Conservation (phyloP, 176 grass and related monocot species). For the Canna indica region DNA sequence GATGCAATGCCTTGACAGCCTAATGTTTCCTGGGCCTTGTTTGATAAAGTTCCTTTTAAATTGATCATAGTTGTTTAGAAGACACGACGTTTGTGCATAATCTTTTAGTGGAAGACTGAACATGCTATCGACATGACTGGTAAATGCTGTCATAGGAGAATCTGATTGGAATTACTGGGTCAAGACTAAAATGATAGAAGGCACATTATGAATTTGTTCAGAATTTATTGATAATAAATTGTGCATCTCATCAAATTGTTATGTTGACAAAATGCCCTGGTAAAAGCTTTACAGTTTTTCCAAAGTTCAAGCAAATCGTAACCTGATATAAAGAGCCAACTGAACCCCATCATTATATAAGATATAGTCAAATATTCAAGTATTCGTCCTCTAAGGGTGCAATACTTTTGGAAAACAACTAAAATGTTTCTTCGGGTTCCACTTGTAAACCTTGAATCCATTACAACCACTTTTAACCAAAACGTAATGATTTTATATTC, state of each 20-base stretch:
- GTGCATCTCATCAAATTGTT: background rate
- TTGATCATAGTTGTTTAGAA: no score
- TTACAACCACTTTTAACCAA: background rate
- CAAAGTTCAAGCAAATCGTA: background rate
- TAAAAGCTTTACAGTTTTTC: background rate
- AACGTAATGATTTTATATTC: background rate
- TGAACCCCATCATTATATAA: background rate
- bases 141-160: background rate
- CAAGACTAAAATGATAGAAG: background rate
- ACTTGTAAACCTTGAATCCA: background rate
- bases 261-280: background rate
- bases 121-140: background rate
- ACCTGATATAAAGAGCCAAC: background rate
- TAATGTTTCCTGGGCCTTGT: no score
- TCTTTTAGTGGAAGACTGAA: background rate
- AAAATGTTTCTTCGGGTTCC: background rate
- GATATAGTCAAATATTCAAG: background rate
- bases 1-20: background rate
- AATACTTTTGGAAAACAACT: background rate
- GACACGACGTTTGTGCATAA: background rate
- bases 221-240: background rate
- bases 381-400: background rate
- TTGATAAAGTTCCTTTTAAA: no score
- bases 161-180: background rate
- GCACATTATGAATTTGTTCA: background rate